Conservation (phyloP, 371 early-diverging fungal species). For the Mucor velutinosus region DNA sequence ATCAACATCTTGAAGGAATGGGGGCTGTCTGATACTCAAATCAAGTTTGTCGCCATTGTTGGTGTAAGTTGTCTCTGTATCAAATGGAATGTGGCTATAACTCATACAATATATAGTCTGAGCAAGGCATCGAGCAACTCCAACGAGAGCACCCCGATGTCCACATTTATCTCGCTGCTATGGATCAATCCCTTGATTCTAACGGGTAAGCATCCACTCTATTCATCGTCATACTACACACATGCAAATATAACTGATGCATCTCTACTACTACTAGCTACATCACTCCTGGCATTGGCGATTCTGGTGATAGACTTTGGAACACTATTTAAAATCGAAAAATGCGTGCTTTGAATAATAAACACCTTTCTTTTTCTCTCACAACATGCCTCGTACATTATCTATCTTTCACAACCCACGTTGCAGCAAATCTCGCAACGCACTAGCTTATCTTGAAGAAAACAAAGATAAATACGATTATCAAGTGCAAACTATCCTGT, state of each 20-base stretch:
- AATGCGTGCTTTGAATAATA: constrained; percentile 1
- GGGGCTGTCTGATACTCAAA: constrained; percentile 66
- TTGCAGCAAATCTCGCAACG: constrained; percentile 43
- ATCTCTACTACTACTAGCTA: constrained; percentile 36
- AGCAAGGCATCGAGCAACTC: constrained; percentile 64
- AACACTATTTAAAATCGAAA: constrained; percentile 42
- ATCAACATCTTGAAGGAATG: constrained; percentile 81
- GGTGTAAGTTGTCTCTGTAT: constrained; percentile 50
- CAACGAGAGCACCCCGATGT: constrained; percentile 76
- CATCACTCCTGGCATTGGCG: constrained; percentile 77
- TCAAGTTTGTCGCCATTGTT: constrained; percentile 71
- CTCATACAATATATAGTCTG: constrained; percentile 29
- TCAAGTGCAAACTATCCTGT: constrained; percentile 30
- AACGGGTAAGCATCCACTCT: constrained; percentile 46
- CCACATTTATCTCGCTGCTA: constrained; percentile 63
- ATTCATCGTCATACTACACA: neutral
- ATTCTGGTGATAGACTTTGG: constrained; percentile 78
- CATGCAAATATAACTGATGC: neutral
- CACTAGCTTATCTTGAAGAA: constrained; percentile 31
- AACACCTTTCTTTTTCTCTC: neutral
- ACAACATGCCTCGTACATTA: constrained; percentile 9
- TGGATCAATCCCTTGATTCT: constrained; percentile 71
- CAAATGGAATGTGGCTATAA: too few relatives aligned
- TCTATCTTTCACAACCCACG: constrained; percentile 45
- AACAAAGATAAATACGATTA: constrained; percentile 27